phyloP scores from a whole-genome alignment of 2,329 filamentous ascomycete species.

The Chaetomiaceae sp. region DNA sequence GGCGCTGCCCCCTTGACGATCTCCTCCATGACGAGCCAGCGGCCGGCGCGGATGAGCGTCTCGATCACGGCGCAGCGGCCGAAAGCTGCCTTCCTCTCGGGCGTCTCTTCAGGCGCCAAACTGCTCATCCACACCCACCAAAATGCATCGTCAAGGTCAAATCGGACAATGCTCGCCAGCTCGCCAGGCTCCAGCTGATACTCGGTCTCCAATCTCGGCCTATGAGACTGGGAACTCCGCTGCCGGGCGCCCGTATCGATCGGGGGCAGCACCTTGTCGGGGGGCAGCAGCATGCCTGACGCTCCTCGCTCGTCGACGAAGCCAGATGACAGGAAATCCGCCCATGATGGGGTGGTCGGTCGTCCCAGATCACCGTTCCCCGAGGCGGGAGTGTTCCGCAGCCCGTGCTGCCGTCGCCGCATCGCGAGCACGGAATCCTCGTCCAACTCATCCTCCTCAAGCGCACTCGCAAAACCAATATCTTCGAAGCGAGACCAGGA shows the following conservation, averaged over 20 bases:
- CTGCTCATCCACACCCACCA: slow-evolving; percentile 99
- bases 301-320: slow-evolving; percentile 74
- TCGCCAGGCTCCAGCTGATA: slow-evolving; percentile 77
- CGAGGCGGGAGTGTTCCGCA: slow-evolving; percentile 62
- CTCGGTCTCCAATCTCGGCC: slow-evolving; percentile 62
- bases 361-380: slow-evolving; percentile 62
- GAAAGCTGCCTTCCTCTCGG: slow-evolving; percentile 82
- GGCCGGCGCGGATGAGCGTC: slow-evolving; percentile 71
- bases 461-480: slow-evolving; percentile 73
- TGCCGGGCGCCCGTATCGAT: slow-evolving; percentile 67
- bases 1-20: slow-evolving; percentile 89
- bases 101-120: slow-evolving; percentile 82
- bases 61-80: slow-evolving; percentile 90
- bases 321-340: slow-evolving; percentile 90
- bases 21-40: slow-evolving; percentile 94
- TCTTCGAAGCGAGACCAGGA: slow-evolving; percentile 98
- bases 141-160: slow-evolving; percentile 90
- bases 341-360: slow-evolving; percentile 96
- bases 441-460: slow-evolving; percentile 66
- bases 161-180: slow-evolving; percentile 79
- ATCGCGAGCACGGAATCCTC: slow-evolving; percentile 44
- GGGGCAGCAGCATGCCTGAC: slow-evolving; percentile 71
- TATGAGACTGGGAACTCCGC: slow-evolving; percentile 81
- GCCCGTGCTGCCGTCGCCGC: slow-evolving; percentile 38
- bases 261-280: slow-evolving; percentile 84